Conservation (phyloP, 176 grass and related monocot genomes). For the Typha latifolia region DNA sequence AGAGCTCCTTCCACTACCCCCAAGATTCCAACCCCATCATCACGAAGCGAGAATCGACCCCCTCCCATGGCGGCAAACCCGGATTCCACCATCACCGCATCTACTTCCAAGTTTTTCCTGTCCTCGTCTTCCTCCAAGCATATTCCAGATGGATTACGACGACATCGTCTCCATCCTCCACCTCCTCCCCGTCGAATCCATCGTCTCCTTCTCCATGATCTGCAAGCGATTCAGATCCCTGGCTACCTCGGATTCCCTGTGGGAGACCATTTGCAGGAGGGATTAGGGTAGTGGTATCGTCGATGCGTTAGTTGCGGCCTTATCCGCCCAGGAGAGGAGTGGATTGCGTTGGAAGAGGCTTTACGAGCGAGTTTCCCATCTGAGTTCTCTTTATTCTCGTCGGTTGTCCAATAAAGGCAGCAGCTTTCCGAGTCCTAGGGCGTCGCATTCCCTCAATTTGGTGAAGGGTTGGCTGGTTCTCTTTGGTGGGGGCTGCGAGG, state of each 20-base stretch:
- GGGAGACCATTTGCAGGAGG: slow-evolving; percentile 71
- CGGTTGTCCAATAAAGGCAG: slow-evolving; percentile 33
- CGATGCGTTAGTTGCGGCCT: slow-evolving; percentile 33
- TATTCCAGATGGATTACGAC: slow-evolving; percentile 54
- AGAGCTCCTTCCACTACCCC: too few relatives aligned
- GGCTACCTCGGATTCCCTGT: slow-evolving; percentile 61
- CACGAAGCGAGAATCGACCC: too few relatives aligned
- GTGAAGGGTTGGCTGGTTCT: slow-evolving; percentile 75
- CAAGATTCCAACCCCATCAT: too few relatives aligned
- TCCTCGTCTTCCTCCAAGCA: slow-evolving; percentile 12
- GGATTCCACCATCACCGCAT: background rate
- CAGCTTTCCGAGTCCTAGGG: slow-evolving; percentile 47
- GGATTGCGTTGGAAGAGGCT: slow-evolving; percentile 49
- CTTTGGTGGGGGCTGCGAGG: slow-evolving; percentile 81
- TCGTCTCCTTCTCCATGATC: slow-evolving; percentile 69
- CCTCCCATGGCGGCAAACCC: too few relatives aligned
- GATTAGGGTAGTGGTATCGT: slow-evolving; percentile 47
- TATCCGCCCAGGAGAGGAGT: slow-evolving; percentile 22
- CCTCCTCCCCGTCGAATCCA: slow-evolving; percentile 55
- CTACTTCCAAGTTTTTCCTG: slow-evolving; percentile 1
- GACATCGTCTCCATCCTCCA: slow-evolving; percentile 62
- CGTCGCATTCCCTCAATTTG: slow-evolving; percentile 90
- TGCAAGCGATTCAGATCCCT: slow-evolving; percentile 53
- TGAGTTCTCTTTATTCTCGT: slow-evolving; percentile 39
- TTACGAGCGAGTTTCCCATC: slow-evolving; percentile 45